Base-by-base conservation (phyloP, 805 yeast genomes). In the Hanseniaspora hatyaiensis region DNA sequence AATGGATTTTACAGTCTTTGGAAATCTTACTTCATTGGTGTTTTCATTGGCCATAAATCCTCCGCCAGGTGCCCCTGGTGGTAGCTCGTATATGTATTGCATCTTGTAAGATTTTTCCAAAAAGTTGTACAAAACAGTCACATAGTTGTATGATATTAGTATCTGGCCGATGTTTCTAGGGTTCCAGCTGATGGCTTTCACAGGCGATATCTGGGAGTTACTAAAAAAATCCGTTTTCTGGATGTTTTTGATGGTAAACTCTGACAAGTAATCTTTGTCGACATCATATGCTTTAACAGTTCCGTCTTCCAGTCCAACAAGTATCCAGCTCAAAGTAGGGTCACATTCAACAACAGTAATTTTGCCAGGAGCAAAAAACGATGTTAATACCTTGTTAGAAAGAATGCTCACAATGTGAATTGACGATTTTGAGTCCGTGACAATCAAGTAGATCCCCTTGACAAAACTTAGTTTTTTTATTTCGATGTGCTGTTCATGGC, bases 121-220 rank as follows among this genome's bases (percentile, higher is more conserved):
- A 28, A 92, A 54, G 1, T 84, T 79, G 61, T 80, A 89, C 3
- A 77, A 65, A 0, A 87, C 74, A 0, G 88, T 86, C 39, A 77
- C 69, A 49, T 75, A 76, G 3, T 75, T 65, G 60, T 88, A 92
- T 0, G 86, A 76, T 8, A 92, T 73, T 53, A 92, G 68, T 2
- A 92, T 51, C 0, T 81, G 70, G 0, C 95, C 89, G 6, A 86
- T 69, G 59, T 92, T 96, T 52, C 96, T 71, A 4, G 99, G 98
- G 57, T 85, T 92, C 73, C 94, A 71, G 52, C 77, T 75, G 2
- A 92, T 63, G 0, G 80, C 68, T 1, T 75, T 59, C 1, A 87
- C 92, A 1, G 83, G 77, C 0, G 87, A 78, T 52, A 73, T 53
- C 15, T 72, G 69, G 34, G 74, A 78, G 43, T 72, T 71, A 0